Base-by-base conservation (phyloP, 2,329 filamentous ascomycete species). In the Pseudogymnoascus destructans region DNA sequence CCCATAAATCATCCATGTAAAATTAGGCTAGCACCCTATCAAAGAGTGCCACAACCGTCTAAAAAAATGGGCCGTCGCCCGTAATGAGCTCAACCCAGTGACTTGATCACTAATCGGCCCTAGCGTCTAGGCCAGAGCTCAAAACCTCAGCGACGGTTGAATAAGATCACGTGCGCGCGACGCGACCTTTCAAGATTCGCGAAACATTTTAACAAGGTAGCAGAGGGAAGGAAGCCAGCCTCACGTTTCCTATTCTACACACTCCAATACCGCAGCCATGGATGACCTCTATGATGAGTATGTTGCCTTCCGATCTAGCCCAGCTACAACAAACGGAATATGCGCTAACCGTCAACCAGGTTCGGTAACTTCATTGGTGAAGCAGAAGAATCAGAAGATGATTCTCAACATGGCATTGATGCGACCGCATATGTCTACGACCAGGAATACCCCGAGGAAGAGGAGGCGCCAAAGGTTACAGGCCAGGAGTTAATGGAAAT, bases 301-400 rank as follows among this genome's bases (percentile, higher is more conserved):
- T 63, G 75, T 64, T 23, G 3, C 61, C 60, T 7, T 19, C 15
- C 23, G 65, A 62, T 57, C 21, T 25, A 19, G 25, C 5, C 27
- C 19, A 11, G 52, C 42, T 25, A 46, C 9, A 35, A 5, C 19
- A 15, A 30, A 10, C 30, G 2, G 8, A 11, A 52, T 32, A 52
- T 46, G 49, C 30, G 58, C 63, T 67, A 66, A 66, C 62, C 59
- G 33, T 55, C 56, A 36, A 32, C 42, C 65, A 95, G 89, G 78
- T 97, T 97, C 75, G 92, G 92, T 69, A 97, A 97, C 76, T 97
- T 93, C 74, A 95, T 97, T 70, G 93, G 93, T 69, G 93, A 96
- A 73, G 89, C 89, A 68, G 86, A 84, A 71, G 86, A 86, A 71
- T 93, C 89, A 59, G 91, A 95, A 69, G 86, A 87, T 69, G 92